Base-by-base conservation (phyloP, 1,284 basidiomycete species). In the Moesziomyces sp. region DNA sequence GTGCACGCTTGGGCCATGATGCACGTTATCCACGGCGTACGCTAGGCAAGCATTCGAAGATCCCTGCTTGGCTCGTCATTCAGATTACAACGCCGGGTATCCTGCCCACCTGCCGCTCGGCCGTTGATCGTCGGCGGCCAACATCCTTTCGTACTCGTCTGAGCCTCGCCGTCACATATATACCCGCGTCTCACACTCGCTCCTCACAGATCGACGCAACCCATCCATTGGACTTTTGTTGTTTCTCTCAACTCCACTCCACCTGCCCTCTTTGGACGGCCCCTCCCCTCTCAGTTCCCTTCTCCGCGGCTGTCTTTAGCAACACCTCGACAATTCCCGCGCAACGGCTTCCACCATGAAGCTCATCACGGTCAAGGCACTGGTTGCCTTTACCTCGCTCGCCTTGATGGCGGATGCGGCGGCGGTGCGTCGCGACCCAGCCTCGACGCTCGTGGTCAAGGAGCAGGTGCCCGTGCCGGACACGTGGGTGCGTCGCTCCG, bases 401-500 rank as follows among this genome's bases (percentile, higher is more conserved):
- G 64, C 64, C 54, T 58, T 73, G 53, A 62, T 62, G 70, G 70
- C 64, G 26, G 59, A 66, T 28, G 64, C 70, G 24, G 61, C 62
- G 14, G 51, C 59, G 2, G 61, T 66, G 24, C 58, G 48, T 46
- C 58, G 58, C 42, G 18, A 56, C 54, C 42, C 49, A 43, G 38
- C 38, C 38, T 40, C 38, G 38, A 47, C 46, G 16, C 42, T 68
- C 9, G 58, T 73, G 21, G 56, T 74, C 53, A 76, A 74, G 52
- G 77, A 78, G 21, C 59, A 59, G 10, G 71, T 76, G 24, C 13
- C 21, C 14, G 67, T 68, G 1, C 77, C 77, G 5, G 52, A 52
- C 16, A 58, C 52, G 21, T 78, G 77, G 77, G 72, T 64, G 13
- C 64, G 74, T 13, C 65, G 72, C 19, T 58, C 68, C 16, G 55